A percentile compares a stretch with the other conserved stretches of the same genome.
phyloP scores from a whole-genome alignment of 192 early-diverging fungal genomes.

The Coemansia interrupta region DNA sequence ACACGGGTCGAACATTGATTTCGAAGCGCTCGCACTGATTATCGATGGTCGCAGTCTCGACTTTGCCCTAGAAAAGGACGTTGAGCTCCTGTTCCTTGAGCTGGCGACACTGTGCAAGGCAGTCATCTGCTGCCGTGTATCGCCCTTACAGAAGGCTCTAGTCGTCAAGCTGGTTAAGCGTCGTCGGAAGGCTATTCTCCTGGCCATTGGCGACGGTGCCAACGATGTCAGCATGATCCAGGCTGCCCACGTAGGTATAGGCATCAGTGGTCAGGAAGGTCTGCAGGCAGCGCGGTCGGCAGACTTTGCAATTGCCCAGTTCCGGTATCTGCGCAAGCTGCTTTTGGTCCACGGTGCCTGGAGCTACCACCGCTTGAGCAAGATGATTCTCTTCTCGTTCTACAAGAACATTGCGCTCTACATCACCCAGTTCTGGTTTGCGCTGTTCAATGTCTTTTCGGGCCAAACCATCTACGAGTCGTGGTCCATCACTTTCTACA shows the following conservation, averaged over 20 bases:
- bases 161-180: constrained; percentile 98
- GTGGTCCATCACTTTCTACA: constrained; percentile 94
- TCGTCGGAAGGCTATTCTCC: constrained; percentile 78
- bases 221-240: constrained; percentile 99
- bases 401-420: constrained; percentile 99
- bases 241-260: constrained; percentile 96
- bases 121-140: constrained; percentile 97
- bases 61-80: constrained; percentile 87
- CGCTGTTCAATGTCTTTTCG: constrained; percentile 92
- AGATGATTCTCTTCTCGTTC: constrained; percentile 95
- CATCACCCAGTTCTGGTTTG: constrained; percentile 96
- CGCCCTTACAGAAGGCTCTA: constrained; percentile 95
- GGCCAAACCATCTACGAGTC: constrained; percentile 97
- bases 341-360: constrained; percentile 95
- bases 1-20: constrained; percentile 45
- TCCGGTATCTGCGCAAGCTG: constrained; percentile 90
- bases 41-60: constrained; percentile 93
- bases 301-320: constrained; percentile 99
- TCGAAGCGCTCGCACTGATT: constrained; percentile 81
- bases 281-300: constrained; percentile 94
- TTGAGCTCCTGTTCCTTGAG: constrained; percentile 78
- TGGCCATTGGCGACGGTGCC: constrained; percentile 98
- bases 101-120: constrained; percentile 90
- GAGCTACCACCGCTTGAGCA: constrained; percentile 93
- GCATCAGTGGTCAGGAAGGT: constrained; percentile 94